Evolutionary conservation across 2,329 filamentous ascomycete genomes (phyloP).

Genomic region (Microsporum ferrugineum): DNA sequence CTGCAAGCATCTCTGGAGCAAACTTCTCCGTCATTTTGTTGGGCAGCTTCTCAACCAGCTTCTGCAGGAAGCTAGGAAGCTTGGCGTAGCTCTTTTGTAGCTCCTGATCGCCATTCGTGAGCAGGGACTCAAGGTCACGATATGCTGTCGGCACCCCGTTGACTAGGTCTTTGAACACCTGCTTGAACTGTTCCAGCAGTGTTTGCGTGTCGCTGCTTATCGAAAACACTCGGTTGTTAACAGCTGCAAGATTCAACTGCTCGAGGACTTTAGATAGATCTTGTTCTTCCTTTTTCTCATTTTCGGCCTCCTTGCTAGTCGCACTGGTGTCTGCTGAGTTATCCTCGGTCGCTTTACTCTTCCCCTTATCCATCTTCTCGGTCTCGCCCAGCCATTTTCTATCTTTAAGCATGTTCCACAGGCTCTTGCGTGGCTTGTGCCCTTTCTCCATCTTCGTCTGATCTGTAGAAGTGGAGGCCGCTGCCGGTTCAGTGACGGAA

Average conservation of each 20-base stretch:
- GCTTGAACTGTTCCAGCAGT: constrained; percentile 70
- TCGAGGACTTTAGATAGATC: constrained; percentile 74
- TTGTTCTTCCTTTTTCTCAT: constrained; percentile 48
- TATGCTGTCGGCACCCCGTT: constrained; percentile 91
- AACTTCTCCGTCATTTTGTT: constrained; percentile 65
- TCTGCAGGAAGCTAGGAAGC: constrained; percentile 69
- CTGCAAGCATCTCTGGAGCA: constrained; percentile 71
- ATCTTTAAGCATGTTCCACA: constrained; percentile 1
- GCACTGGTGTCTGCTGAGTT: background rate
- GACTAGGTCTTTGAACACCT: constrained; percentile 82
- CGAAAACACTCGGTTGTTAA: constrained; percentile 76
- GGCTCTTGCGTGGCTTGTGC: background rate
- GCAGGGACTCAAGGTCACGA: constrained; percentile 64
- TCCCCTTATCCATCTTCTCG: background rate
- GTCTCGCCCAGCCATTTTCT: background rate
- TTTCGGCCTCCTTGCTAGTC: constrained; percentile 24
- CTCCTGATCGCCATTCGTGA: constrained; percentile 52
- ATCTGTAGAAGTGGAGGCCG: constrained; percentile 7
- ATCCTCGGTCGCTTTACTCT: background rate
- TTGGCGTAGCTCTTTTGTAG: constrained; percentile 52
- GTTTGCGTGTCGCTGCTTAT: constrained; percentile 75
- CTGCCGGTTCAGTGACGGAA: background rate
- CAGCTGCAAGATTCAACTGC: constrained; percentile 67
- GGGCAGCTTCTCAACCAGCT: constrained; percentile 72
- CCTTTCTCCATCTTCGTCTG: constrained; percentile 8